Conservation (phyloP, 169 alveolate species). For the Eimeria zaria region DNA sequence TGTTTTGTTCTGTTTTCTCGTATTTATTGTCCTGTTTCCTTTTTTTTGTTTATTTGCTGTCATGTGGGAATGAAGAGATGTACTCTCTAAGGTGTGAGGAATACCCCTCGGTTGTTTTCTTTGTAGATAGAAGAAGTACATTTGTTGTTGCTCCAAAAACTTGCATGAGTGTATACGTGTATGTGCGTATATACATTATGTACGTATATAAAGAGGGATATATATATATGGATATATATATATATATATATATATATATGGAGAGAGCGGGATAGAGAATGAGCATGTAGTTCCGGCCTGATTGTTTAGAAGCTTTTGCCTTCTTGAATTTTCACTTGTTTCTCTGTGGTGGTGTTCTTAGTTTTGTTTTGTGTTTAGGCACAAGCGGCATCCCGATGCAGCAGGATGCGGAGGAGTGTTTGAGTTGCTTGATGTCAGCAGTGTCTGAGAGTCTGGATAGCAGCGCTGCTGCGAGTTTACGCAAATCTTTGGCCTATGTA, state of each 20-base stretch:
- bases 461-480: slow-evolving; percentile 33
- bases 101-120: neutral
- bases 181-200: too few relatives aligned
- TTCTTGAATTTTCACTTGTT: neutral
- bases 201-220: neutral
- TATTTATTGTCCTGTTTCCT: too few relatives aligned
- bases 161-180: too few relatives aligned
- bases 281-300: neutral
- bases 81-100: neutral
- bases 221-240: too few relatives aligned
- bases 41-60: neutral
- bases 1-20: neutral
- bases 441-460: slow-evolving; percentile 64
- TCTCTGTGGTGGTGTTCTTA: neutral
- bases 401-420: slow-evolving; percentile 83
- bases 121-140: too few relatives aligned
- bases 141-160: neutral
- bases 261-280: neutral
- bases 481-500: slow-evolving; percentile 51
- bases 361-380: slow-evolving; percentile 1
- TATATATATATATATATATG: too few relatives aligned
- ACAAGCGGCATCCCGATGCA: slow-evolving; percentile 73
- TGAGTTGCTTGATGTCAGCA: slow-evolving; percentile 62
- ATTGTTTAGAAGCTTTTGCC: neutral
- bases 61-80: neutral